phyloP scores from a whole-genome alignment of 495 filamentous ascomycete genomes.

The Penicillium waksmanii region DNA sequence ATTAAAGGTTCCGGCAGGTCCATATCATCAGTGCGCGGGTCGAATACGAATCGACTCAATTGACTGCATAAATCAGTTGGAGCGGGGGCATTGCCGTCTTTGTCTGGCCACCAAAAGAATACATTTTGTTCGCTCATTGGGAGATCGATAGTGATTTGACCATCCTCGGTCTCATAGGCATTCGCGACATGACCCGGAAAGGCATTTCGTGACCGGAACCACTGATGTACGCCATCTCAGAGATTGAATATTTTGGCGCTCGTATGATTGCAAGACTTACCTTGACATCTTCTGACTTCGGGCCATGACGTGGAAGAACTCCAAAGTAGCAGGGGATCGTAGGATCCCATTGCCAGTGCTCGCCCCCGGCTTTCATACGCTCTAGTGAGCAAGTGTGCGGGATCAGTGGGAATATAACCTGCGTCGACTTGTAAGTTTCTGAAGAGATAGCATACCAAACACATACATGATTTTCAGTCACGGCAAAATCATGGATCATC shows the following conservation, averaged over 20 bases:
- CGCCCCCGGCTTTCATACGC: slow-evolving; percentile 54
- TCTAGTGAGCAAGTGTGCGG: slow-evolving; percentile 56
- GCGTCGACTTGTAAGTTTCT: too few relatives aligned
- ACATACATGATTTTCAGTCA: slow-evolving; percentile 51
- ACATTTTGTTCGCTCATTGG: slow-evolving; percentile 60
- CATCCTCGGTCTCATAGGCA: slow-evolving; percentile 53
- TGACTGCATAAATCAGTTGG: slow-evolving; percentile 29
- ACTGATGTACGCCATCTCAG: slow-evolving; percentile 6
- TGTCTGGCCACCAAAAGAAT: slow-evolving; percentile 60
- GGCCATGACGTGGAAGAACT: slow-evolving; percentile 51
- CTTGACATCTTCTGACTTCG: slow-evolving; percentile 51
- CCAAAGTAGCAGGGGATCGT: slow-evolving; percentile 56
- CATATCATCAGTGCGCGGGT: slow-evolving; percentile 15
- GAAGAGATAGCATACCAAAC: too few relatives aligned
- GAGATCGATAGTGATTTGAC: slow-evolving; percentile 55
- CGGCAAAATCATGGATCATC: slow-evolving; percentile 61
- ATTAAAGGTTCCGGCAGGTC: slow-evolving; percentile 32
- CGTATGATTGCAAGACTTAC: slow-evolving; percentile 21
- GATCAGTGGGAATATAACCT: slow-evolving; percentile 53
- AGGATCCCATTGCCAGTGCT: slow-evolving; percentile 60
- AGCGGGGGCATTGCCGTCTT: slow-evolving; percentile 27
- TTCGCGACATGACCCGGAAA: slow-evolving; percentile 57
- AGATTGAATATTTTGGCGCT: too few relatives aligned
- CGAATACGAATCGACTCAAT: slow-evolving; percentile 27
- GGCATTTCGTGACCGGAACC: slow-evolving; percentile 19